phyloP scores from a whole-genome alignment of 169 alveolate species.

The Eimeria brunetti region DNA sequence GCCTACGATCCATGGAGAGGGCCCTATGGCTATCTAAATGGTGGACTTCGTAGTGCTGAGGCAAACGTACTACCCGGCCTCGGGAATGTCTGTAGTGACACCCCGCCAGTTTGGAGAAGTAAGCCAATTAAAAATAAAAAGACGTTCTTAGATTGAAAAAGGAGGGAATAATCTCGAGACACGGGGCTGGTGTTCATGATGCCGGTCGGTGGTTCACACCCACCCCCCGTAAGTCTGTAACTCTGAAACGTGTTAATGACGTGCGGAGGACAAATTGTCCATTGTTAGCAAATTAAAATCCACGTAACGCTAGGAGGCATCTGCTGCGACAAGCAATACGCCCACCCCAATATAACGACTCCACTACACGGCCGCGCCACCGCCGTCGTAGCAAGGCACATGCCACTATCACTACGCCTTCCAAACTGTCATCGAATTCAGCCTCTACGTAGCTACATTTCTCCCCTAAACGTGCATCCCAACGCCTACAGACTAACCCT shows the following conservation, averaged over 20 bases:
- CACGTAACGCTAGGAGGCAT: background rate
- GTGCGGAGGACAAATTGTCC: background rate
- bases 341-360: background rate
- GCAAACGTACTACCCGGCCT: background rate
- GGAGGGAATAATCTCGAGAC: constrained; percentile 6
- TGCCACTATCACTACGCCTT: background rate
- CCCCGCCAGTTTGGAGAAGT: background rate
- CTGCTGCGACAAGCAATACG: background rate
- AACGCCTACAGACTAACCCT: background rate
- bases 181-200: constrained; percentile 1
- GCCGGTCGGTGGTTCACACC: constrained; percentile 15
- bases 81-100: background rate
- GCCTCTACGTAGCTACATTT: background rate
- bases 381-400: background rate
- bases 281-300: background rate
- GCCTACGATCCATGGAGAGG: background rate
- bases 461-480: background rate
- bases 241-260: background rate
- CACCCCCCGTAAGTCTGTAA: background rate
- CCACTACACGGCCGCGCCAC: background rate
- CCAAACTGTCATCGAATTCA: background rate
- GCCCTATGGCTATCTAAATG: background rate
- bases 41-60: background rate
- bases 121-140: background rate
- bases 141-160: background rate